A percentile compares a stretch with the other conserved stretches of the same genome.
phyloP scores from a whole-genome alignment of 2,329 filamentous ascomycete genomes.

The Ophiostoma populinum region DNA sequence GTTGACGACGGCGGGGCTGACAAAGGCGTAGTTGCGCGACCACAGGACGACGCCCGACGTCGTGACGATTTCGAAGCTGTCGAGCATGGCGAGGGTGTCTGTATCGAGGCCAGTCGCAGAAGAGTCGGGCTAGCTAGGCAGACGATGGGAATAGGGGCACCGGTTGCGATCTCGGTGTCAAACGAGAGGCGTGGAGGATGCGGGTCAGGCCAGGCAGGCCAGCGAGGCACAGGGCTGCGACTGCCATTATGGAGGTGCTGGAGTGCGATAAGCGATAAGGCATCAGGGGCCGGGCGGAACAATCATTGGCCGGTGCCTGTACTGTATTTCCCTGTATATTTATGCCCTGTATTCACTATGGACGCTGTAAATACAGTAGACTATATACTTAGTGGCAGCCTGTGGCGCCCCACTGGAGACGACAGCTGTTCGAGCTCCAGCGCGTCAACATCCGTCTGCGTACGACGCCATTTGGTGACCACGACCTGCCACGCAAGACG shows the following conservation, averaged over 20 bases:
- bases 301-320: conserved; percentile 2
- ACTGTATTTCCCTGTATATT: background rate
- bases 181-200: background rate
- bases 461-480: no score
- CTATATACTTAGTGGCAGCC: background rate
- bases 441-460: no score
- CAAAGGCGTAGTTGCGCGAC: conserved; percentile 70
- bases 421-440: background rate
- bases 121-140: no score
- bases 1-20: conserved; percentile 76
- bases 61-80: conserved; percentile 91
- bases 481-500: no score
- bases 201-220: background rate
- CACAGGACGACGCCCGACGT: conserved; percentile 93
- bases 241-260: no score
- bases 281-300: conserved; percentile 2
- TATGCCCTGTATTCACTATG: no score
- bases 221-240: background rate
- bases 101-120: background rate
- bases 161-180: conserved; percentile 1
- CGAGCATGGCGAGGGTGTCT: conserved; percentile 55
- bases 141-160: no score
- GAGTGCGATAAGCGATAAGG: conserved; percentile 6
- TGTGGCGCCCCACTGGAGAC: background rate
- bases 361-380: no score